Percentiles rank a stretch among this genome's conserved stretches.
Evolutionary conservation across 768 basidiomycete genomes (phyloP).

Genomic region (Tylopilus balloui): DNA sequence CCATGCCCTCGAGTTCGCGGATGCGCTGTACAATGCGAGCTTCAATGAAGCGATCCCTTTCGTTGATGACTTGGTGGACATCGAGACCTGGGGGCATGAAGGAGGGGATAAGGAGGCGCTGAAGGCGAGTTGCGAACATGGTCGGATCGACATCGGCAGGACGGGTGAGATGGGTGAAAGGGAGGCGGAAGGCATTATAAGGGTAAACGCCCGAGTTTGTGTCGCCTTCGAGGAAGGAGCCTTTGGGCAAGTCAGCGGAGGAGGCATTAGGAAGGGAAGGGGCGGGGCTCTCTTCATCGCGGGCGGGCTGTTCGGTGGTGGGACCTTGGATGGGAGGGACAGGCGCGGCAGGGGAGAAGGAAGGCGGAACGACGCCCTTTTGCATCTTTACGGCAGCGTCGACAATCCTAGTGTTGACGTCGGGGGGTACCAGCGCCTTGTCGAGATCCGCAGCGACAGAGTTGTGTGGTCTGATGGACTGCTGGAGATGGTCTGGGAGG

Average conservation of each 20-base stretch:
- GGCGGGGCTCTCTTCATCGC: constrained; percentile 51
- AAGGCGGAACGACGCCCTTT: constrained; percentile 41
- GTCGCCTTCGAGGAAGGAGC: constrained; percentile 75
- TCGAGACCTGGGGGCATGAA: constrained; percentile 91
- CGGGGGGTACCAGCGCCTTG: constrained; percentile 56
- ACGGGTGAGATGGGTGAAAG: constrained; percentile 76
- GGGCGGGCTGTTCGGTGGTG: constrained; percentile 36
- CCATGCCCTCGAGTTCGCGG: constrained; percentile 75
- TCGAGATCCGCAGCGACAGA: constrained; percentile 59
- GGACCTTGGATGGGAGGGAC: constrained; percentile 12
- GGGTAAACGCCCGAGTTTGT: constrained; percentile 80
- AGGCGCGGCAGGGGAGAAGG: constrained; percentile 26
- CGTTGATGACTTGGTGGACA: constrained; percentile 84
- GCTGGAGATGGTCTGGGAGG: constrained; percentile 65
- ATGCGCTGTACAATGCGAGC: constrained; percentile 86
- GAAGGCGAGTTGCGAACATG: constrained; percentile 66
- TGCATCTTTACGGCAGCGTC: constrained; percentile 73
- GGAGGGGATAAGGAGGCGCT: constrained; percentile 80
- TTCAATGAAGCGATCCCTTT: constrained; percentile 88
- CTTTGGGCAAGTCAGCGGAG: constrained; percentile 62
- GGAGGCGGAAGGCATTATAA: constrained; percentile 85
- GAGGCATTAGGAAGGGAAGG: constrained; percentile 38
- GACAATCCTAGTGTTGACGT: constrained; percentile 58
- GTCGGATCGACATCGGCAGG: constrained; percentile 54
- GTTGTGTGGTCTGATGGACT: constrained; percentile 63